A percentile compares a stretch with the other conserved stretches of the same genome.
phyloP scores from a whole-genome alignment of 2,329 filamentous ascomycete genomes.

The Rhexocercosporidium sp. region DNA sequence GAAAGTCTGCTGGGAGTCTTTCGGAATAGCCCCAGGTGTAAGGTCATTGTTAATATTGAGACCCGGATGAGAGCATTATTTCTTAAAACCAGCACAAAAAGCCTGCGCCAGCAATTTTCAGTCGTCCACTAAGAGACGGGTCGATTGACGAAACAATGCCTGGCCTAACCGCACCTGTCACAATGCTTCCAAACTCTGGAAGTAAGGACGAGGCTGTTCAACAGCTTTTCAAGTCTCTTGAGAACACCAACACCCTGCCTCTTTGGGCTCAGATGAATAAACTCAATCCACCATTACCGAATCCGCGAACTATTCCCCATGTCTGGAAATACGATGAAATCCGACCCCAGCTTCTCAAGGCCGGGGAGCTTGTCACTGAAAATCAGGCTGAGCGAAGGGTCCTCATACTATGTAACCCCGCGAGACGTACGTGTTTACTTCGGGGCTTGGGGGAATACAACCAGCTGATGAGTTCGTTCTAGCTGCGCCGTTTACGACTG shows the following conservation, averaged over 20 bases:
- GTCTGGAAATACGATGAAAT: conserved; percentile 47
- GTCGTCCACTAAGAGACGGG: too few relatives aligned
- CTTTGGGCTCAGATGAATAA: conserved; percentile 55
- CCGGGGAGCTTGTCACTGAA: conserved; percentile 46
- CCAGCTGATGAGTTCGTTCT: neutral
- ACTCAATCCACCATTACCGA: conserved; percentile 53
- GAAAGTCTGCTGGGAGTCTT: too few relatives aligned
- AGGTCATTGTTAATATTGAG: too few relatives aligned
- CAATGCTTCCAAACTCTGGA: too few relatives aligned
- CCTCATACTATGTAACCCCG: conserved; percentile 50
- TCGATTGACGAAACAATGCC: too few relatives aligned
- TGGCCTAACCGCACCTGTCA: too few relatives aligned
- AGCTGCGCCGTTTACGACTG: conserved; percentile 60
- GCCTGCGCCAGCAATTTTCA: too few relatives aligned
- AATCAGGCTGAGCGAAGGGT: conserved; percentile 50
- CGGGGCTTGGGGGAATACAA: too few relatives aligned
- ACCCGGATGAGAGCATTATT: too few relatives aligned
- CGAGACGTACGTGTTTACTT: conserved; percentile 34
- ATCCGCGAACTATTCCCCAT: conserved; percentile 48
- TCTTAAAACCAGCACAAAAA: too few relatives aligned
- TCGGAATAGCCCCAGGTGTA: too few relatives aligned
- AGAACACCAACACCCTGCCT: conserved; percentile 39
- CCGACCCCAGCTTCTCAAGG: conserved; percentile 43
- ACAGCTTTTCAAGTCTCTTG: neutral
- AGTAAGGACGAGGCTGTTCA: too few relatives aligned